These are phyloP conservation scores for Aspergillus sclerotioniger DNA, from an alignment of 495 filamentous ascomycete genomes.

Conservation along the genomic window DNA sequence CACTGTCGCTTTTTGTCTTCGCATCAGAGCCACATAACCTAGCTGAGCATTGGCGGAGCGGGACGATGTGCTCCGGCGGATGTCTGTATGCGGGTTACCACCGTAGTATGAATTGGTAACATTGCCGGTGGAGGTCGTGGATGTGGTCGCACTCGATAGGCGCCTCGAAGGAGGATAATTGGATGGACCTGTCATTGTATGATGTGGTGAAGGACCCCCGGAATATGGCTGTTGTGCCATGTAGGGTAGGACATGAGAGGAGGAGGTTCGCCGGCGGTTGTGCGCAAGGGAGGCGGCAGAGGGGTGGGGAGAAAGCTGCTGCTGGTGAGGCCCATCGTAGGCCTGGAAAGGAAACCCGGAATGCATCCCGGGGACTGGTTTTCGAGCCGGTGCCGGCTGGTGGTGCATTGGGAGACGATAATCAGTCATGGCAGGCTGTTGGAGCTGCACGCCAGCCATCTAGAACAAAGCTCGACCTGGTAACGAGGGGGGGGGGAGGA, in stretches of 20 bases:
- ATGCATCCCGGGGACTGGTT: slow-evolving; percentile 30
- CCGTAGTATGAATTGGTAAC: slow-evolving; percentile 29
- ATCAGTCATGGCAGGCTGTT: slow-evolving; percentile 42
- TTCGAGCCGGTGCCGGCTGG: slow-evolving; percentile 35
- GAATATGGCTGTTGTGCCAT: slow-evolving; percentile 30
- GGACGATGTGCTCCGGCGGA: slow-evolving; percentile 74
- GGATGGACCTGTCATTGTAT: slow-evolving; percentile 31
- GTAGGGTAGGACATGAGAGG: slow-evolving; percentile 56
- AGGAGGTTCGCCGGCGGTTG: slow-evolving; percentile 61
- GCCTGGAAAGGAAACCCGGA: slow-evolving; percentile 34
- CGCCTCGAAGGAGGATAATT: slow-evolving; percentile 53
- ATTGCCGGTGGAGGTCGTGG: slow-evolving; percentile 57
- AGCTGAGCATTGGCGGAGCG: slow-evolving; percentile 55
- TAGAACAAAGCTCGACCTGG: slow-evolving; percentile 7
- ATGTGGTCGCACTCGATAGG: slow-evolving; percentile 73
- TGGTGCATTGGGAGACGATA: slow-evolving; percentile 44
- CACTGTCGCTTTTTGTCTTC: slow-evolving; percentile 95
- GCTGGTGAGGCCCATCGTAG: slow-evolving; percentile 30
- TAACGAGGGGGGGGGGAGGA: background rate
- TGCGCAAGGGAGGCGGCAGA: slow-evolving; percentile 29
- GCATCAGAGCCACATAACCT: slow-evolving; percentile 89
- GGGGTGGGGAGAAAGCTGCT: slow-evolving; percentile 32
- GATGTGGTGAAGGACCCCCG: slow-evolving; percentile 25
- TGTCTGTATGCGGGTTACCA: slow-evolving; percentile 45
- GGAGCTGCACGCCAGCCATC: slow-evolving; percentile 32